Evolutionary conservation across 768 basidiomycete species (phyloP).

Genomic region (Pisolithus albus): DNA sequence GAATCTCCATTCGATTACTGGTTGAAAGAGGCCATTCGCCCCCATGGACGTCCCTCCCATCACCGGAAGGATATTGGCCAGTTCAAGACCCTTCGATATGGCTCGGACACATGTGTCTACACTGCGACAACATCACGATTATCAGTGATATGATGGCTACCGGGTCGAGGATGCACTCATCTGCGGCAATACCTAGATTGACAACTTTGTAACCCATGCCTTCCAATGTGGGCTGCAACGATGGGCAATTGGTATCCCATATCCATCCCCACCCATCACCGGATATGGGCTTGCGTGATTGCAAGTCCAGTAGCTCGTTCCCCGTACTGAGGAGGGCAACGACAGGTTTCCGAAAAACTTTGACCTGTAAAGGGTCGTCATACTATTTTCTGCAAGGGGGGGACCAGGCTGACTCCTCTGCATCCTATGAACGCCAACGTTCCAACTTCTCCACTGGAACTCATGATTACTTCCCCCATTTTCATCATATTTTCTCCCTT

Average conservation of each 20-base stretch:
- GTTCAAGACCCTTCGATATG: slow-evolving; percentile 48
- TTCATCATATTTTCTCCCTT: slow-evolving; percentile 61
- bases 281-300: slow-evolving; percentile 31
- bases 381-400: neutral
- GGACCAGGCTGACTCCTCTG: slow-evolving; percentile 43
- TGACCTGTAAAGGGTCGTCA: slow-evolving; percentile 40
- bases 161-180: slow-evolving; percentile 43
- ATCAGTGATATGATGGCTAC: neutral
- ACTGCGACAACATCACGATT: slow-evolving; percentile 26
- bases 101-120: slow-evolving; percentile 51
- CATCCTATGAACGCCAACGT: slow-evolving; percentile 74
- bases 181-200: slow-evolving; percentile 75
- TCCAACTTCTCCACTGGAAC: slow-evolving; percentile 76
- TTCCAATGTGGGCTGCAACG: slow-evolving; percentile 60
- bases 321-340: slow-evolving; percentile 84
- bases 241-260: slow-evolving; percentile 83
- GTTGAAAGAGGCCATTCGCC: slow-evolving; percentile 78
- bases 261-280: slow-evolving; percentile 58
- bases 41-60: slow-evolving; percentile 95
- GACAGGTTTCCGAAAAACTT: slow-evolving; percentile 62
- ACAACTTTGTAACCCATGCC: slow-evolving; percentile 70
- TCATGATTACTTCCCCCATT: slow-evolving; percentile 52
- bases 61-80: slow-evolving; percentile 70
- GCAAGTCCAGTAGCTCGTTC: slow-evolving; percentile 69
- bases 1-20: slow-evolving; percentile 76